phyloP scores from a whole-genome alignment of 148 eudicot genomes.

The Vaccinium darrowii region DNA sequence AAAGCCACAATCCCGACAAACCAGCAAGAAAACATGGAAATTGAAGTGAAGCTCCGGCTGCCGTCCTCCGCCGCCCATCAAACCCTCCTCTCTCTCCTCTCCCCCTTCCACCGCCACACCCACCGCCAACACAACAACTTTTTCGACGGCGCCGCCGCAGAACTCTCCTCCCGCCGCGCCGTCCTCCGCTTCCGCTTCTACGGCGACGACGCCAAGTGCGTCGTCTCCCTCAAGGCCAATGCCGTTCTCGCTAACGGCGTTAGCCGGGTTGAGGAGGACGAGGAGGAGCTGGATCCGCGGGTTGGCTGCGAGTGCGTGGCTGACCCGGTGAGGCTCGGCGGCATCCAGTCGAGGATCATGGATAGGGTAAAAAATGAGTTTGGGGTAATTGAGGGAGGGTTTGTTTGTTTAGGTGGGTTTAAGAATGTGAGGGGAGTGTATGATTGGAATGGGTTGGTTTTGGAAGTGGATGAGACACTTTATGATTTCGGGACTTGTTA shows the following conservation, averaged over 20 bases:
- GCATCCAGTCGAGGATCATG: slow-evolving; percentile 54
- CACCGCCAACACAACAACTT: slow-evolving; percentile 75
- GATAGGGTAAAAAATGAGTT: slow-evolving; percentile 72
- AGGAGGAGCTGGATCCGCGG: slow-evolving; percentile 62
- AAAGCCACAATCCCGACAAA: neutral
- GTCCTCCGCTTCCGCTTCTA: slow-evolving; percentile 79
- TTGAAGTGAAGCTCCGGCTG: slow-evolving; percentile 76
- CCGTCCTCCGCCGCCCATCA: slow-evolving; percentile 47
- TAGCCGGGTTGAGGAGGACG: slow-evolving; percentile 84
- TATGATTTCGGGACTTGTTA: slow-evolving; percentile 78
- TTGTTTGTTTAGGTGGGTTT: slow-evolving; percentile 78
- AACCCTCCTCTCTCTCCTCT: slow-evolving; percentile 46
- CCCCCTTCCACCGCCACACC: slow-evolving; percentile 47
- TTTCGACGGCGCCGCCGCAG: slow-evolving; percentile 62
- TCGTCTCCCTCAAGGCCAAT: slow-evolving; percentile 65
- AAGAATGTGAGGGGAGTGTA: slow-evolving; percentile 76
- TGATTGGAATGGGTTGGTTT: slow-evolving; percentile 68
- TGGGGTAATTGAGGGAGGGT: slow-evolving; percentile 44
- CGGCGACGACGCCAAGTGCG: slow-evolving; percentile 60
- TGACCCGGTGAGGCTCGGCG: slow-evolving; percentile 45
- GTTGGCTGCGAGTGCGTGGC: slow-evolving; percentile 50
- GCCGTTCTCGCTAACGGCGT: slow-evolving; percentile 61
- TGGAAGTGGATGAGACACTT: slow-evolving; percentile 78
- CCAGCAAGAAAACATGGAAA: slow-evolving; percentile 42
- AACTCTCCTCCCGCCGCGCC: slow-evolving; percentile 66